Base-by-base conservation (phyloP, 257 asterid genomes). In the Nicotiana obtusifolia region DNA sequence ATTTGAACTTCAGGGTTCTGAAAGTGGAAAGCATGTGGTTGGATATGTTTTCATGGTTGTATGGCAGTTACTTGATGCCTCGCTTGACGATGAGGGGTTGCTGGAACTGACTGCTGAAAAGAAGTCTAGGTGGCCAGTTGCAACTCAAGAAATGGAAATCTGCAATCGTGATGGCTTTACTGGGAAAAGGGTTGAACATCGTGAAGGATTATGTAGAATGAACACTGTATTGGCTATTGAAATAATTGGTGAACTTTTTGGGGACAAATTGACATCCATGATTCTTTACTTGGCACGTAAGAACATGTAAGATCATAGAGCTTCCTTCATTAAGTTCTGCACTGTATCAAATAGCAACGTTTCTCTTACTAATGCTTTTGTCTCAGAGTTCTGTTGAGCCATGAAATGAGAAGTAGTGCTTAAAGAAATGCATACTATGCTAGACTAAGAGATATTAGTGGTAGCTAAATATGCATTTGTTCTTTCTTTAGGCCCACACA, bases 11-110 rank as follows among this genome's bases (percentile, higher is more conserved):
- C 90, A 85, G 76, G 89, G 92, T 71, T 87, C 91, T 83, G 98
- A 96, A 85, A 91, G 97, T 52, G 98, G 98, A 89, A 54, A 88
- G 81, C 86, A 91, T 64, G 80, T 96, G 69, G 98, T 91, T 82
- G 92, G 84, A 83, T 92, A 88, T 83, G 77, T 94, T 82, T 88
- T 96, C 78, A 84, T 94, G 56, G 88, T 88, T 84, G 97, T 91
- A 76, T 96, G 99, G 98, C 89, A 83, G 87, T 89, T 96, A 82
- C 91, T 96, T 68, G 98, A 96, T 91, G 97, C 99, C 65, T 92
- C 98, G 7, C 98, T 96, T 83, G 98, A 94, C 53, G 99, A 96
- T 76, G 98, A 96, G 77, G 91, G 93, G 49, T 84, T 96, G 83
- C 84, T 94, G 84, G 98, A 93, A 83, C 90, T 88, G 80, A 88